These are phyloP conservation scores for Puccinia novopanici DNA, from an alignment of 1,284 basidiomycete species.

Conservation along the genomic window DNA sequence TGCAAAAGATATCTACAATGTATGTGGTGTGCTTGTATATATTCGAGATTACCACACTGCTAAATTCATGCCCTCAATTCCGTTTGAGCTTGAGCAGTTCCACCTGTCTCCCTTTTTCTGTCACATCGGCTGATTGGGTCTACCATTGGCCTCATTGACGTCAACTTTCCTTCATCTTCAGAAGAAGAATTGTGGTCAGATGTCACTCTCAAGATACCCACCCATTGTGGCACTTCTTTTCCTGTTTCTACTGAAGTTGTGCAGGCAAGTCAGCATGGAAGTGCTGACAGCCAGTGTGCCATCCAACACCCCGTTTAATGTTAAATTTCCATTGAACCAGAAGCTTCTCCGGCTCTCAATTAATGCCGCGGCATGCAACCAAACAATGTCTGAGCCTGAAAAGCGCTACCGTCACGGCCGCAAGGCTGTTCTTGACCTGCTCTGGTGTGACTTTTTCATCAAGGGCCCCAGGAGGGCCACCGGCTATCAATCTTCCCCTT, in stretches of 20 bases:
- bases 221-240: background rate
- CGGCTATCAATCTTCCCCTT: conserved; percentile 8
- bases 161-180: too few relatives aligned
- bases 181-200: too few relatives aligned
- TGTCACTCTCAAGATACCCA: background rate
- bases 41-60: too few relatives aligned
- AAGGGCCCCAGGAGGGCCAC: conserved; percentile 32
- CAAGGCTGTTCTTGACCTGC: background rate
- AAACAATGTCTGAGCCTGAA: conserved; percentile 21
- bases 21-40: too few relatives aligned
- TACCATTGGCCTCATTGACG: too few relatives aligned
- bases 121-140: too few relatives aligned
- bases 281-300: conserved; percentile 6
- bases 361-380: conserved; percentile 2
- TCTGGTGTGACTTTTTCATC: conserved; percentile 23
- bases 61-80: too few relatives aligned
- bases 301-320: conserved; percentile 23
- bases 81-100: too few relatives aligned
- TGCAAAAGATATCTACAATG: too few relatives aligned
- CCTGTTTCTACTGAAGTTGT: background rate
- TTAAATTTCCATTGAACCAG: conserved; percentile 9
- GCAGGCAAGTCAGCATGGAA: background rate
- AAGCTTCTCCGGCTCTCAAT: conserved; percentile 15
- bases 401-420: background rate
- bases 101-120: too few relatives aligned